Evolutionary conservation across 2,329 filamentous ascomycete species (phyloP).

Genomic region (Orbilia quercus): DNA sequence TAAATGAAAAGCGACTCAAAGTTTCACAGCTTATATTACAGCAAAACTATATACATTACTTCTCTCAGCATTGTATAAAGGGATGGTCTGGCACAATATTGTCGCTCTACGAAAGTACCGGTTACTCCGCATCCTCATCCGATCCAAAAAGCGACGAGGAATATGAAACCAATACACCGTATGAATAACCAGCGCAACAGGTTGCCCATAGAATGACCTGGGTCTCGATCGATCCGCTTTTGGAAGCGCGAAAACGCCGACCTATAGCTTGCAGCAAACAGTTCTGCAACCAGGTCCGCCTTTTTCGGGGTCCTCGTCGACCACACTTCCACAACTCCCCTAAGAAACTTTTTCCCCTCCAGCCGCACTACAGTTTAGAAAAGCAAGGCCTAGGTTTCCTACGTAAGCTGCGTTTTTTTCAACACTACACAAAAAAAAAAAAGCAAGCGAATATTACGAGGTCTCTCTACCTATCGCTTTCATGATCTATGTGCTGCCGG

Average conservation of each 20-base stretch:
- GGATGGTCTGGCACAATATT: slow-evolving; percentile 53
- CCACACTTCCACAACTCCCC: slow-evolving; percentile 7
- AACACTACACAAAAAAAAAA: slow-evolving; percentile 15
- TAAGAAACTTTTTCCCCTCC: slow-evolving; percentile 31
- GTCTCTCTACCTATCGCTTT: not conserved
- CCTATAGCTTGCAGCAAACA: slow-evolving; percentile 54
- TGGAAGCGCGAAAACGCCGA: slow-evolving; percentile 47
- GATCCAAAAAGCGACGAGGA: slow-evolving; percentile 12
- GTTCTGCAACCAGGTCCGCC: slow-evolving; percentile 54
- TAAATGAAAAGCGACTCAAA: slow-evolving; percentile 39
- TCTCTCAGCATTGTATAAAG: slow-evolving; percentile 41
- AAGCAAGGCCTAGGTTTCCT: slow-evolving; percentile 24
- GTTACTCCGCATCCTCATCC: slow-evolving; percentile 43
- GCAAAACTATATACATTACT: slow-evolving; percentile 43
- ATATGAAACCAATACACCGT: slow-evolving; percentile 51
- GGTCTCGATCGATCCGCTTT: slow-evolving; percentile 35
- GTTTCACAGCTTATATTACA: slow-evolving; percentile 46
- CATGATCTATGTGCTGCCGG: slow-evolving; percentile 22
- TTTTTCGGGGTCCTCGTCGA: slow-evolving; percentile 40
- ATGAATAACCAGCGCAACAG: slow-evolving; percentile 52
- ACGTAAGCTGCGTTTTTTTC: slow-evolving; percentile 52
- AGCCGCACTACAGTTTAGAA: slow-evolving; percentile 46
- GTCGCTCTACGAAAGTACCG: slow-evolving; percentile 45
- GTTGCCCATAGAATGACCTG: slow-evolving; percentile 50
- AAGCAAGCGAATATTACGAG: no score